Percentiles rank a stretch among this genome's conserved stretches.
Conservation (phyloP, 1,284 basidiomycete genomes). For the Cutaneotrichosporon spelunceum region DNA sequence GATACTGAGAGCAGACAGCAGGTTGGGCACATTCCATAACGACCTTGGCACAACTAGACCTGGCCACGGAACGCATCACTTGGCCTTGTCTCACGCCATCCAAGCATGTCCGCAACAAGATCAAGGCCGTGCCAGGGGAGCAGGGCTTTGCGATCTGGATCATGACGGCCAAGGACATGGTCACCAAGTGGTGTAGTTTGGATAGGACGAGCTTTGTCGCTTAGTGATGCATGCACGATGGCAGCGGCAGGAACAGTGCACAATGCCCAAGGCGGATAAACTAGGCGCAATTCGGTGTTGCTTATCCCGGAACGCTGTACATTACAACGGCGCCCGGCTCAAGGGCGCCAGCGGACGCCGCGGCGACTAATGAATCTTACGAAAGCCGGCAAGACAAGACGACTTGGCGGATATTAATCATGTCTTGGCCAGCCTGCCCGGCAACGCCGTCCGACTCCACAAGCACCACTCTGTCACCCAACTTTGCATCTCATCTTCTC, state of each 20-base stretch:
- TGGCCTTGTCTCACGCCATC: conserved; percentile 18
- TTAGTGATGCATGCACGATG: too few relatives aligned
- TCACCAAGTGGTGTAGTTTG: background rate
- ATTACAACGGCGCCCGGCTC: too few relatives aligned
- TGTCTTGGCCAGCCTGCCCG: too few relatives aligned
- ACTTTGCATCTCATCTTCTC: background rate
- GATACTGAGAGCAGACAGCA: too few relatives aligned
- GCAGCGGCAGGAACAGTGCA: too few relatives aligned
- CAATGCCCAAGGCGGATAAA: background rate
- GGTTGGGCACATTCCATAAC: too few relatives aligned
- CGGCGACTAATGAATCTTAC: background rate
- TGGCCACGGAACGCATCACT: too few relatives aligned
- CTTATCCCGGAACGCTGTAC: background rate
- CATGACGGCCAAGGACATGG: background rate
- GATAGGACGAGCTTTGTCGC: too few relatives aligned
- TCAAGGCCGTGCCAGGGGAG: conserved; percentile 15
- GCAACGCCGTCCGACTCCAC: too few relatives aligned
- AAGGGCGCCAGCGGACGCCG: too few relatives aligned
- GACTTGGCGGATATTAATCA: too few relatives aligned
- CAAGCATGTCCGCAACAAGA: conserved; percentile 4
- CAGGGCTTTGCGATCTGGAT: conserved; percentile 14
- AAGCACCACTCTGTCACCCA: background rate
- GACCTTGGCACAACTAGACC: conserved; percentile 28
- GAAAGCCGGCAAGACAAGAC: too few relatives aligned
- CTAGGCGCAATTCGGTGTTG: background rate